A percentile compares a stretch with the other conserved stretches of the same genome.
These are phyloP conservation scores for Elsinoe perseae DNA, from an alignment of 2,329 filamentous ascomycete genomes.

Conservation along the genomic window DNA sequence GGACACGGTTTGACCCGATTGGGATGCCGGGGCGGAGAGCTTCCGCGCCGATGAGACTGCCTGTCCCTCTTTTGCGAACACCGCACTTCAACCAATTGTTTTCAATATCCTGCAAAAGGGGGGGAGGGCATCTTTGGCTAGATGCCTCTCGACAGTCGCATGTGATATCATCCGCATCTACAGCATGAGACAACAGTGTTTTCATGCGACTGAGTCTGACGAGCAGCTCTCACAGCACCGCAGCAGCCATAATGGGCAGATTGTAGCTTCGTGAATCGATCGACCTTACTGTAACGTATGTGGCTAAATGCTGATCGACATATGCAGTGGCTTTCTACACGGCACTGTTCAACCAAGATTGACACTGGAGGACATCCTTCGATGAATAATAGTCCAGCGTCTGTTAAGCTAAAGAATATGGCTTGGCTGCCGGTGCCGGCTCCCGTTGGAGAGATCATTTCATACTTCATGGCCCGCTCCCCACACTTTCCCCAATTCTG, in stretches of 20 bases:
- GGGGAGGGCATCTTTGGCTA: no score
- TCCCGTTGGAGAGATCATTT: conserved; percentile 15
- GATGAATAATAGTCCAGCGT: background rate
- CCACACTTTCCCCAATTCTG: conserved; percentile 12
- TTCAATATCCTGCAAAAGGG: no score
- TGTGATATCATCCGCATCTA: no score
- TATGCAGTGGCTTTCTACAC: background rate
- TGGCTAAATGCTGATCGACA: background rate
- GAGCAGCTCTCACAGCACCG: background rate
- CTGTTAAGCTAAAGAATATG: background rate
- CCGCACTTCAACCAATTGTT: background rate
- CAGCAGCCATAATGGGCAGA: background rate
- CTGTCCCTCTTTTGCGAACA: background rate
- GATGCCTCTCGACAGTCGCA: no score
- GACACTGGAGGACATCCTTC: background rate
- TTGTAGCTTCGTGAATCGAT: background rate
- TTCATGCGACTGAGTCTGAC: background rate
- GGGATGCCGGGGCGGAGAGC: conserved; percentile 1
- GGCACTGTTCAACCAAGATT: background rate
- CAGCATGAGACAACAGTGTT: background rate
- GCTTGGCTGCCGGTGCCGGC: conserved; percentile 11
- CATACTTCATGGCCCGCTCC: conserved; percentile 9
- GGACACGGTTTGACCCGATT: conserved; percentile 11
- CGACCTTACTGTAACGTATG: background rate
- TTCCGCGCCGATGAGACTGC: background rate